Evolutionary conservation across 2,329 filamentous ascomycete species (phyloP), one percentile per base, ranked within the genome.

Genomic region (Pseudogymnoascus sp.): DNA sequence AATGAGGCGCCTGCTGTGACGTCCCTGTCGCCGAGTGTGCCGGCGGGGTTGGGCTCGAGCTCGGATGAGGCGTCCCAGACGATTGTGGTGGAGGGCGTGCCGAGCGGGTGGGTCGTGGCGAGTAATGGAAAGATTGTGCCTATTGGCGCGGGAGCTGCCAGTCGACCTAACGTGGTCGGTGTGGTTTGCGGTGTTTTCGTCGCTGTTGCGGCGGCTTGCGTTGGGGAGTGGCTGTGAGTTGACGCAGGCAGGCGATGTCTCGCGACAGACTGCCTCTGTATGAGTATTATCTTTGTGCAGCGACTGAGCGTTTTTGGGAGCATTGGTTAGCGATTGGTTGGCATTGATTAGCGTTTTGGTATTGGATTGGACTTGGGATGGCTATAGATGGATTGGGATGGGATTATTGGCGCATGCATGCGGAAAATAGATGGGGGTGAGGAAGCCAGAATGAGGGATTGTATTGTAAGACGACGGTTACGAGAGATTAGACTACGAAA

Each of bases 41-140:
- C 90, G 3, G 88, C 86, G 67, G 86, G 89, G 64, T 84, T 89
- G 64, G 86, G 82, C 68, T 77, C 77, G 62, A 84, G 85, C 64
- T 82, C 78, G 65, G 78, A 76, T 68, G 78, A 82, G 11, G 11
- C 31, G 78, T 82, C 4, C 70, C 73, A 78, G 66, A 71, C 79
- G 71, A 66, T 74, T 70, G 71, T 73, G 42, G 70, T 71, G 18
- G 72, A 76, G 64, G 82, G 84, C 66, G 84, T 96, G 64, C 91
- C 93, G 42, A 84, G 82, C 70, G 91, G 90, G 65, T 96, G 91
- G 91, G 83, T 87, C 66, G 90, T 95, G 77, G 90, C 87, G 60
- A 81, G 86, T 66, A 84, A 86, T 69, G 90, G 91, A 73, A 93
- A 93, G 79, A 86, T 95, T 70, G 81, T 91, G 72, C 89, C 89